These are phyloP conservation scores for Acanthamoeba sp. DNA, from an alignment of 208 protist genomes.

Conservation along the genomic window DNA sequence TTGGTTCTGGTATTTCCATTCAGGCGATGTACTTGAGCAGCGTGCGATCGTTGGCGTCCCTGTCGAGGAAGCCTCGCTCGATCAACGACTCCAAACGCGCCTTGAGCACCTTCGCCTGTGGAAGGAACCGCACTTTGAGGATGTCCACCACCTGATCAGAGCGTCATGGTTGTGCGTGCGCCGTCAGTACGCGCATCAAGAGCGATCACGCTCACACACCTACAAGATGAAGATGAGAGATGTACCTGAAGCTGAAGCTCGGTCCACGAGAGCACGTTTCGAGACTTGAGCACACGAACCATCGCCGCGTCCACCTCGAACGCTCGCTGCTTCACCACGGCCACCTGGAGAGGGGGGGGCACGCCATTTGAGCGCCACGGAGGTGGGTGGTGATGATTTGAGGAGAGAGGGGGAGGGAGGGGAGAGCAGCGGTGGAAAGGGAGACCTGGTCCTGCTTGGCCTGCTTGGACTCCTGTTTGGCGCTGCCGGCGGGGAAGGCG, in stretches of 20 bases:
- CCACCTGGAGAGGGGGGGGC: no score
- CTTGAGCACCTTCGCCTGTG: slow-evolving; percentile 73
- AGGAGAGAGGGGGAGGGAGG: no score
- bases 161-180: not conserved
- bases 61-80: slow-evolving; percentile 72
- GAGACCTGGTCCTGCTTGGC: slow-evolving; percentile 67
- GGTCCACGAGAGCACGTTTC: slow-evolving; percentile 72
- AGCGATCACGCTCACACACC: not conserved
- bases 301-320: slow-evolving; percentile 76
- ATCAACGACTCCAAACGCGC: slow-evolving; percentile 64
- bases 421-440: no score
- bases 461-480: slow-evolving; percentile 67
- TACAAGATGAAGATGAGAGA: no score
- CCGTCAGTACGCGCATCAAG: not conserved
- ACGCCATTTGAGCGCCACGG: no score
- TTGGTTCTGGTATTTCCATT: not conserved
- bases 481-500: slow-evolving; percentile 64
- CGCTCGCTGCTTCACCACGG: slow-evolving; percentile 72
- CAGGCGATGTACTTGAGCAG: slow-evolving; percentile 67
- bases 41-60: slow-evolving; percentile 64
- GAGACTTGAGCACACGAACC: slow-evolving; percentile 72
- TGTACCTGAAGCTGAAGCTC: slow-evolving; percentile 47
- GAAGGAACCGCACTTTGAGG: slow-evolving; percentile 60
- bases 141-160: slow-evolving; percentile 54
- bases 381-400: no score